A percentile compares a stretch with the other conserved stretches of the same genome.
Conservation (phyloP, 2,329 filamentous ascomycete genomes). For the Pyrenophora teres region DNA sequence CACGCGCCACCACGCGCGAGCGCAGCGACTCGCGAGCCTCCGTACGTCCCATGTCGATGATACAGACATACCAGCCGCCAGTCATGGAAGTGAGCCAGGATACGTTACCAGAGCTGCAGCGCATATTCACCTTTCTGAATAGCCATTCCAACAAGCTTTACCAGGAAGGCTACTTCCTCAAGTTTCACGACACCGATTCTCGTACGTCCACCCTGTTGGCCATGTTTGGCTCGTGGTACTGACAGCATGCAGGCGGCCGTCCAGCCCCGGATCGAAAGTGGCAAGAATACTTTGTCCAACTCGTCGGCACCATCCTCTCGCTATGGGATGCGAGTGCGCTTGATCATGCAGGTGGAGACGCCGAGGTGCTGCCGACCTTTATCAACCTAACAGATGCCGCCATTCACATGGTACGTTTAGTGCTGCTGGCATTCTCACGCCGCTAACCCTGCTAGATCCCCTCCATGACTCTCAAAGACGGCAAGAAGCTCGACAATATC, state of each 20-base stretch:
- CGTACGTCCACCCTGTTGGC: constrained; percentile 62
- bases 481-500: constrained; percentile 88
- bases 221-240: constrained; percentile 22
- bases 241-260: constrained; percentile 69
- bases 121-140: constrained; percentile 92
- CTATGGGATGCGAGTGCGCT: constrained; percentile 94
- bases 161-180: constrained; percentile 96
- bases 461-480: constrained; percentile 83
- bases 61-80: constrained; percentile 82
- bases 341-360: constrained; percentile 82
- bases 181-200: constrained; percentile 91
- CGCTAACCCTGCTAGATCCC: constrained; percentile 52
- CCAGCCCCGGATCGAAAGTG: constrained; percentile 85
- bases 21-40: constrained; percentile 56
- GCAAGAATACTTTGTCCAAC: constrained; percentile 96
- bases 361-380: constrained; percentile 86
- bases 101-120: constrained; percentile 88
- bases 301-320: constrained; percentile 92
- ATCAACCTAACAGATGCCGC: constrained; percentile 97
- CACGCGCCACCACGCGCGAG: constrained; percentile 45
- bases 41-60: constrained; percentile 81
- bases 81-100: constrained; percentile 84
- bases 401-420: constrained; percentile 83
- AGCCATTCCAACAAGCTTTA: constrained; percentile 96
- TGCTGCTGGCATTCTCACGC: background rate